Evolutionary conservation across 2,329 filamentous ascomycete genomes (phyloP), one percentile per base, ranked within the genome.

Genomic region (Xylariaceae sp.): DNA sequence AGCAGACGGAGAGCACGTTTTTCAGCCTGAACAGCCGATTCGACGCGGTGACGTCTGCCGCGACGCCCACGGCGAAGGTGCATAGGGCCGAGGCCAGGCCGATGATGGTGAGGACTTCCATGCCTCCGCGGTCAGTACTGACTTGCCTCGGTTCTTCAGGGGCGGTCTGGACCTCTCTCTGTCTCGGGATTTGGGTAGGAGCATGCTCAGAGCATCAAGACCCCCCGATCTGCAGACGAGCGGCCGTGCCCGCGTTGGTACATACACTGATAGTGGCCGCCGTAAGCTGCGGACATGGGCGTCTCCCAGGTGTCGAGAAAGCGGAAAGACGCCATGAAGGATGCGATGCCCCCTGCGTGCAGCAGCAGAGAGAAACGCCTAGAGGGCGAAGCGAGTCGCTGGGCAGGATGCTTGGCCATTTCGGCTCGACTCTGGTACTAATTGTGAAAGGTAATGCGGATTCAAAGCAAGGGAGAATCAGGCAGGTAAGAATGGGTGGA

Each of bases 21-120:
- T 88, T 88, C 36, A 70, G 50, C 3, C 60, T 52, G 58, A 86
- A 87, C 10, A 84, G 63, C n/a, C 51, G 52, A 1, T 57, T 59
- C 22, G 65, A 77, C 17, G 74, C 53, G 0, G 75, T 75, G 7
- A 85, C 46, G 54, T 88, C 83, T 33, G 81, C 77, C 22, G 80
- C 52, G 4, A 82, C 59, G 4, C 73, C 83, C 17, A 72, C 57
- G 31, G 57, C 45, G 53, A 86, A 86, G 32, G 77, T 80, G 29
- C 68, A 45, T 9, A 74, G 66, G 1, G 80, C 70, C 16, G 82
- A 60, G 2, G 68, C 62, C 27, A 87, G 69, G 17, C 80, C 82
- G 37, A 87, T 71, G 51, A 86, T 86, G 44, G 82, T 88, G 19
- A 88, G 68, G 50, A 82, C n/a, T n/a, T n/a, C n/a, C n/a, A n/a